Conservation (phyloP, 2,329 filamentous ascomycete species). For the Paecilomyces fulvus region DNA sequence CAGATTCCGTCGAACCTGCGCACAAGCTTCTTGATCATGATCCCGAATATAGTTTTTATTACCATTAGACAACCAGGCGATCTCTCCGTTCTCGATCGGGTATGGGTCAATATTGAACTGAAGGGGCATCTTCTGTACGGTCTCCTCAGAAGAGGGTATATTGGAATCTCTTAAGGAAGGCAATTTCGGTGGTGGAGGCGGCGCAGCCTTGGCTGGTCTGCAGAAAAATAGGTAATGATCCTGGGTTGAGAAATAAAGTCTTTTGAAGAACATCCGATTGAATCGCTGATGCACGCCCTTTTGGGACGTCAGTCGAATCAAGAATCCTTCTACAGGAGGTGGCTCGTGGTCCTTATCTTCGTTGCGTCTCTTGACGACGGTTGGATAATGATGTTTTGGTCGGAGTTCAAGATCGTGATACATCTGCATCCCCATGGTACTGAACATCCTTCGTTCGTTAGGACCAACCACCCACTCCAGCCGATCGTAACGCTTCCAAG, state of each 20-base stretch:
- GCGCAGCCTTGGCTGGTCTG: slow-evolving; percentile 50
- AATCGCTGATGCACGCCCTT: slow-evolving; percentile 50
- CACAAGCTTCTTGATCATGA: slow-evolving; percentile 51
- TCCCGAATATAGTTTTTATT: slow-evolving; percentile 38
- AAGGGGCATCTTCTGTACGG: slow-evolving; percentile 50
- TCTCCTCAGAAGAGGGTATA: slow-evolving; percentile 47
- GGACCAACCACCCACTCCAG: slow-evolving; percentile 60
- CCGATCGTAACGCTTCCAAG: slow-evolving; percentile 61
- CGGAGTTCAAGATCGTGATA: slow-evolving; percentile 59
- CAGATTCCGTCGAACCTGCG: slow-evolving; percentile 50
- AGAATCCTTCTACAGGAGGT: slow-evolving; percentile 56
- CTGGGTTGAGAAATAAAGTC: slow-evolving; percentile 57
- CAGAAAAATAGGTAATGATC: slow-evolving; percentile 57
- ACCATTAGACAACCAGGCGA: slow-evolving; percentile 48
- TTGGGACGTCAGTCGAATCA: slow-evolving; percentile 57
- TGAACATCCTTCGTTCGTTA: slow-evolving; percentile 61
- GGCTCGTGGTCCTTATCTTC: slow-evolving; percentile 46
- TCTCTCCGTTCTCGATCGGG: slow-evolving; percentile 43
- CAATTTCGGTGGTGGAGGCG: slow-evolving; percentile 51
- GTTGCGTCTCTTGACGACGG: slow-evolving; percentile 35
- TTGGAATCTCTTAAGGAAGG: slow-evolving; percentile 33
- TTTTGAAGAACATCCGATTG: slow-evolving; percentile 56
- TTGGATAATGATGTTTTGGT: slow-evolving; percentile 57
- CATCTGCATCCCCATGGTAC: slow-evolving; percentile 57
- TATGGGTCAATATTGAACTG: slow-evolving; percentile 57